These are phyloP conservation scores for Nevesoporus exiguus DNA, from an alignment of 768 basidiomycete species.

Conservation along the genomic window DNA sequence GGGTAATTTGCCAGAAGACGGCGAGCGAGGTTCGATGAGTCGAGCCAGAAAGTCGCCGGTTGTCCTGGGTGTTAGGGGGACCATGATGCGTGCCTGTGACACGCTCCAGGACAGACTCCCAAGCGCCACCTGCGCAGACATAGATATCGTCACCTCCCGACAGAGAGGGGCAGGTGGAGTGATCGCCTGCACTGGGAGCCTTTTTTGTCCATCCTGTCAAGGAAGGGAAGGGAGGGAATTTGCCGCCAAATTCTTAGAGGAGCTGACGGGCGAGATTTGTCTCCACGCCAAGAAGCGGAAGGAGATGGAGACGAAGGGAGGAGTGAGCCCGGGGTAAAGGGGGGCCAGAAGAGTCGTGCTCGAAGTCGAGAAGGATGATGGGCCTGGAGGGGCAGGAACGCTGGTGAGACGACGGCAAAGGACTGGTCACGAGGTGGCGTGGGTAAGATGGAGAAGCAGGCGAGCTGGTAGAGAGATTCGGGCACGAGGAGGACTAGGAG, in stretches of 20 bases:
- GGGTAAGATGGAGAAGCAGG: not conserved
- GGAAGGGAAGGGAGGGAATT: constrained; percentile 26
- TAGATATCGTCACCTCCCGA: constrained; percentile 34
- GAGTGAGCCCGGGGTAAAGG: constrained; percentile 22
- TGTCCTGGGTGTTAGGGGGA: not conserved
- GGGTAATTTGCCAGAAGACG: not conserved
- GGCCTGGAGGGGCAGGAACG: not conserved
- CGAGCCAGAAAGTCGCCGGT: constrained; percentile 8
- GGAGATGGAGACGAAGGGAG: constrained; percentile 37
- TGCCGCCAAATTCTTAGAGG: constrained; percentile 37
- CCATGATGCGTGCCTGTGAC: constrained; percentile 7
- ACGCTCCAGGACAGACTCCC: constrained; percentile 48
- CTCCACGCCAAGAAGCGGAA: constrained; percentile 56
- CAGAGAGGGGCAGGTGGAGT: not conserved
- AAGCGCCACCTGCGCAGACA: constrained; percentile 56
- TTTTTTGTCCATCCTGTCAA: constrained; percentile 25
- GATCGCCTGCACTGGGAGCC: constrained; percentile 15
- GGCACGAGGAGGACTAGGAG: not conserved
- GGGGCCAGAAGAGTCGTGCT: constrained; percentile 3
- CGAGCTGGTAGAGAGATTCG: not conserved
- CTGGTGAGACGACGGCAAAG: not conserved
- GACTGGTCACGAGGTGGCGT: not conserved
- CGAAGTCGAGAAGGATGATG: not conserved
- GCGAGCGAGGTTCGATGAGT: not conserved
- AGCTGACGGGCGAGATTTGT: constrained; percentile 49